Percentiles rank a stretch among this genome's conserved stretches.
Evolutionary conservation across 2,329 filamentous ascomycete species (phyloP).

Genomic region (Akanthomyces lecanii): DNA sequence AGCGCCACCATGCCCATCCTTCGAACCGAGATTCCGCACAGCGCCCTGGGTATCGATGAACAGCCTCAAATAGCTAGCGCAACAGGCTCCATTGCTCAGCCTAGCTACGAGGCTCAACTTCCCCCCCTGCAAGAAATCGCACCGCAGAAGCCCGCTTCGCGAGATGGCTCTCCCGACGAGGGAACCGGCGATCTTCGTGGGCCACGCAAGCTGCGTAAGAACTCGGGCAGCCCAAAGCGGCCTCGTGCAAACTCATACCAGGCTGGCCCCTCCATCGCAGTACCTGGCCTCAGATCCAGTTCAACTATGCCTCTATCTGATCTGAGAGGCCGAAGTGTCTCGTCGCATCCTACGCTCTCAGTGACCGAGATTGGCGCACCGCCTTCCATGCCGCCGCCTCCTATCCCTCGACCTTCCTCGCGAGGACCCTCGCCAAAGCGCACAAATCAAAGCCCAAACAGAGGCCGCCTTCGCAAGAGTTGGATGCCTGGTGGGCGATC

Average conservation of each 20-base stretch:
- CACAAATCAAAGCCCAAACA: conserved; percentile 41
- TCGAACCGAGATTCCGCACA: conserved; percentile 10
- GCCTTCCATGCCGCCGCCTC: conserved; percentile 13
- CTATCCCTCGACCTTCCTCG: conserved; percentile 1
- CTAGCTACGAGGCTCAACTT: neutral
- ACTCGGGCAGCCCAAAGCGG: conserved; percentile 25
- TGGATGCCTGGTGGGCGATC: conserved; percentile 52
- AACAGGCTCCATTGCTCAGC: neutral
- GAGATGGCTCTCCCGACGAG: conserved; percentile 10
- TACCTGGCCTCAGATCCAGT: conserved; percentile 25
- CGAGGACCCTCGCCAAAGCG: conserved; percentile 20
- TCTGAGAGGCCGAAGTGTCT: conserved; percentile 41
- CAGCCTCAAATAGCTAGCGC: conserved; percentile 9
- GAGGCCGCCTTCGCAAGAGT: conserved; percentile 47
- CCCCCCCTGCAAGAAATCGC: conserved; percentile 19
- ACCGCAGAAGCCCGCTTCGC: conserved; percentile 4
- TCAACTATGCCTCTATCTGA: conserved; percentile 33
- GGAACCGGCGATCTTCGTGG: conserved; percentile 21
- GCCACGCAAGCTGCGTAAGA: conserved; percentile 31
- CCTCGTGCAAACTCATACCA: conserved; percentile 33
- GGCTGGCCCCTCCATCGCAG: conserved; percentile 22
- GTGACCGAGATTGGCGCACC: conserved; percentile 13
- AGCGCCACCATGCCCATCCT: conserved; percentile 14
- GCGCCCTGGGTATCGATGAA: conserved; percentile 5
- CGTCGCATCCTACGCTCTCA: conserved; percentile 40